Evolutionary conservation across 179 eudicot species (phyloP).

Genomic region (Vitellaria paradoxa): DNA sequence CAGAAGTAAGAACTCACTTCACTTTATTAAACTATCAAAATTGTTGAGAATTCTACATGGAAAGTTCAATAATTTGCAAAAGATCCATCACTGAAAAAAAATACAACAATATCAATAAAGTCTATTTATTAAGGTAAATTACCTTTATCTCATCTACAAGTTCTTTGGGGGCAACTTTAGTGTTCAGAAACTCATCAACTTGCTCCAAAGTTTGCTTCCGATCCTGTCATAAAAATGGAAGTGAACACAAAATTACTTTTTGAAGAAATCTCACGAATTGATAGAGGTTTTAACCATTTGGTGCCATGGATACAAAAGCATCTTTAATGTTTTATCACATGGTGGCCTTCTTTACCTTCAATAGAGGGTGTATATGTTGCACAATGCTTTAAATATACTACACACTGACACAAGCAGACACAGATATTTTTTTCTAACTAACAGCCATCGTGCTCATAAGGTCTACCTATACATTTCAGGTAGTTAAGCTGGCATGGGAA

Average conservation of each 20-base stretch:
- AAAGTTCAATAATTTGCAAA: background rate
- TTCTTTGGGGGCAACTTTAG: conserved; percentile 75
- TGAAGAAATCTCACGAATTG: too few species aligned
- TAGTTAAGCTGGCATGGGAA: too few species aligned
- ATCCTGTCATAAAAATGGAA: conserved; percentile 49
- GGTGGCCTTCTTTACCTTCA: background rate
- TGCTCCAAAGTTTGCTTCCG: conserved; percentile 75
- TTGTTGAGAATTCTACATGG: background rate
- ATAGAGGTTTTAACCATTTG: background rate
- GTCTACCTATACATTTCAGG: too few species aligned
- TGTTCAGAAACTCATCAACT: conserved; percentile 65
- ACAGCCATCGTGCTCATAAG: too few species aligned
- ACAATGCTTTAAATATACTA: too few species aligned
- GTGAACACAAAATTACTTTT: background rate
- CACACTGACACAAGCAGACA: too few species aligned
- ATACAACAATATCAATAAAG: background rate
- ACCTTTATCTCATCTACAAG: conserved; percentile 81
- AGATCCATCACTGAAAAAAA: background rate
- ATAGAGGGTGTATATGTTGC: background rate
- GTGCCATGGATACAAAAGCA: background rate
- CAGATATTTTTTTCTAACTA: too few species aligned
- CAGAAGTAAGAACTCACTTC: background rate
- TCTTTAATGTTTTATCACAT: background rate
- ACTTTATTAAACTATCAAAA: background rate
- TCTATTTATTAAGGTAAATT: background rate